A percentile compares a stretch with the other conserved stretches of the same genome.
Evolutionary conservation across 2,329 filamentous ascomycete genomes (phyloP).

Genomic region (Exserohilum turcica): DNA sequence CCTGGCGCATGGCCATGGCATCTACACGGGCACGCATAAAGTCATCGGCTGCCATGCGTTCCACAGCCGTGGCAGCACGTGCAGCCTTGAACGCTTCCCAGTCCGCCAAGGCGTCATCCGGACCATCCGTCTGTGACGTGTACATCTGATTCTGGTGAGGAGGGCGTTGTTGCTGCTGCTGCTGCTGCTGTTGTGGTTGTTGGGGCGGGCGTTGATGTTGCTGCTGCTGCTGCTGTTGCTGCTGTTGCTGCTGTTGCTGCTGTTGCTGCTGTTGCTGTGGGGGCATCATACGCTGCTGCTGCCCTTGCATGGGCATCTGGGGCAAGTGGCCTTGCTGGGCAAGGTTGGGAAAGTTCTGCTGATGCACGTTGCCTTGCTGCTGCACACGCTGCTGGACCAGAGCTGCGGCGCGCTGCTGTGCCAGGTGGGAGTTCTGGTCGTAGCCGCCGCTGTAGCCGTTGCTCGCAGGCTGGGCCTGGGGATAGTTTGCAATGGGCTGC

Average conservation of each 20-base stretch:
- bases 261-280: slow-evolving; percentile 35
- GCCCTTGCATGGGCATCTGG: slow-evolving; percentile 35
- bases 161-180: slow-evolving; percentile 31
- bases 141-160: slow-evolving; percentile 40
- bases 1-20: slow-evolving; percentile 68
- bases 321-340: slow-evolving; percentile 30
- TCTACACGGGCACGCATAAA: slow-evolving; percentile 72
- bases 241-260: slow-evolving; percentile 35
- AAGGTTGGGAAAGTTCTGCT: slow-evolving; percentile 28
- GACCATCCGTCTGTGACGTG: slow-evolving; percentile 76
- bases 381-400: slow-evolving; percentile 50
- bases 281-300: slow-evolving; percentile 38
- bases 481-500: slow-evolving; percentile 36
- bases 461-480: slow-evolving; percentile 38
- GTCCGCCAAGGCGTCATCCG: slow-evolving; percentile 65
- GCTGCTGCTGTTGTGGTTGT: slow-evolving; percentile 25
- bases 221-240: slow-evolving; percentile 34
- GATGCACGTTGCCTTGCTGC: slow-evolving; percentile 34
- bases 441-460: slow-evolving; percentile 39
- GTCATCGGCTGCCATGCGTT: slow-evolving; percentile 64
- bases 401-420: slow-evolving; percentile 60
- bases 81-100: slow-evolving; percentile 64
- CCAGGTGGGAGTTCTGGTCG: slow-evolving; percentile 52
- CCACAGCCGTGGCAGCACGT: slow-evolving; percentile 58
- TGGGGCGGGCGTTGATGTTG: slow-evolving; percentile 38